phyloP scores from a whole-genome alignment of 306 rosid genomes.

The Corylus avellana region DNA sequence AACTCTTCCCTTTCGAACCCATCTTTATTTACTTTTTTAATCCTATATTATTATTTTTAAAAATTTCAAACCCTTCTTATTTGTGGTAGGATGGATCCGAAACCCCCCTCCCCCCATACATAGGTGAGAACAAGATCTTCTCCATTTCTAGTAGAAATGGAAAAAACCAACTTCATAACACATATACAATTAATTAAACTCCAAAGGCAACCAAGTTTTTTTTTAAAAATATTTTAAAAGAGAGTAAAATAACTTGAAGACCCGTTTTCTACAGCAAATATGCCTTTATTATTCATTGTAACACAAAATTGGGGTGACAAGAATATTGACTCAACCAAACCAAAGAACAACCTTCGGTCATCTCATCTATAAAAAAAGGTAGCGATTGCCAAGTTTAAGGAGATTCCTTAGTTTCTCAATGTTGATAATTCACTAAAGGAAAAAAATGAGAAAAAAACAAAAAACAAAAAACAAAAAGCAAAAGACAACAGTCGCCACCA shows the following conservation, averaged over 20 bases:
- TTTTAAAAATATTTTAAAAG: no score
- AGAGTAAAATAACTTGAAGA: neutral
- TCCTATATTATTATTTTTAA: no score
- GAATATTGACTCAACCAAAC: neutral
- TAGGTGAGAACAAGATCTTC: no score
- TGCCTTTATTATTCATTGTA: neutral
- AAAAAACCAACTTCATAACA: no score
- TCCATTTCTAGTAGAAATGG: no score
- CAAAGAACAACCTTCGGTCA: neutral
- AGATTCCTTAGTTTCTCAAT: neutral
- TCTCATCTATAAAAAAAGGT: neutral
- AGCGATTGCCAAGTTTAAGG: neutral
- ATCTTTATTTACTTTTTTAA: no score
- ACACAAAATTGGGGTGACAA: neutral
- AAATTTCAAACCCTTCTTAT: no score
- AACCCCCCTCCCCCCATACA: no score
- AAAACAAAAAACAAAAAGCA: neutral
- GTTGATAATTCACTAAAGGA: neutral
- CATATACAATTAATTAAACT: neutral
- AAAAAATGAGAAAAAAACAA: neutral
- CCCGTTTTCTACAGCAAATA: neutral
- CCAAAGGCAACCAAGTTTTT: neutral
- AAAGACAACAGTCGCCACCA: neutral
- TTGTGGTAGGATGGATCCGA: no score
- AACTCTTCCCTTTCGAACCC: neutral